phyloP scores from a whole-genome alignment of 2,329 filamentous ascomycete species.

The Thelonectria olida region DNA sequence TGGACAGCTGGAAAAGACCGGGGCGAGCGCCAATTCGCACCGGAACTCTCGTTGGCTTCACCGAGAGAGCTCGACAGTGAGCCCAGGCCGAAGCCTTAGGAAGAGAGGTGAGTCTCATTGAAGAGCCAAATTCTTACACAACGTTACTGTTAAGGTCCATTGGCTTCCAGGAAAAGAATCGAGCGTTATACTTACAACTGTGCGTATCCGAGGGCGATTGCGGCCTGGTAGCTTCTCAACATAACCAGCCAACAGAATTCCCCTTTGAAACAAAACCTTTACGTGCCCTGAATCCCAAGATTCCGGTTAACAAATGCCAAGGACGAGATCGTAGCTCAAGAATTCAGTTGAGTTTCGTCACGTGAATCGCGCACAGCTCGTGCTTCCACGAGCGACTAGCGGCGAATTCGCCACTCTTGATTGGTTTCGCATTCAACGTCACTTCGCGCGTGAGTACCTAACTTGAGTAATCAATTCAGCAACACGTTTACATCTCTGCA shows the following conservation, averaged over 20 bases:
- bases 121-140: conserved; percentile 14
- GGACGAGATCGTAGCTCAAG: background rate
- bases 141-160: background rate
- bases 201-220: conserved; percentile 6
- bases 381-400: background rate
- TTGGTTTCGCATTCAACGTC: conserved; percentile 32
- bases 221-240: background rate
- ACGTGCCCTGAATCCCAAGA: background rate
- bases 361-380: conserved; percentile 8
- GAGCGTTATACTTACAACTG: background rate
- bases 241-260: background rate
- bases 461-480: background rate
- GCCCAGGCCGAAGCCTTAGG: conserved; percentile 36
- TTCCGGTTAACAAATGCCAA: background rate
- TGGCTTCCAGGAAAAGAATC: background rate
- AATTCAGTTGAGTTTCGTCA: conserved; percentile 15
- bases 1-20: conserved; percentile 14
- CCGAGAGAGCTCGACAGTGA: conserved; percentile 29
- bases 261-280: background rate
- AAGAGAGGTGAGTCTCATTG: conserved; percentile 36
- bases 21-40: conserved; percentile 18
- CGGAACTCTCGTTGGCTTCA: conserved; percentile 17
- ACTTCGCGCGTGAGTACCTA: conserved; percentile 2
- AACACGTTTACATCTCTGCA: background rate
- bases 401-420: conserved; percentile 2